Conservation (phyloP, 1,284 basidiomycete species). For the Rhodotorula sp. region DNA sequence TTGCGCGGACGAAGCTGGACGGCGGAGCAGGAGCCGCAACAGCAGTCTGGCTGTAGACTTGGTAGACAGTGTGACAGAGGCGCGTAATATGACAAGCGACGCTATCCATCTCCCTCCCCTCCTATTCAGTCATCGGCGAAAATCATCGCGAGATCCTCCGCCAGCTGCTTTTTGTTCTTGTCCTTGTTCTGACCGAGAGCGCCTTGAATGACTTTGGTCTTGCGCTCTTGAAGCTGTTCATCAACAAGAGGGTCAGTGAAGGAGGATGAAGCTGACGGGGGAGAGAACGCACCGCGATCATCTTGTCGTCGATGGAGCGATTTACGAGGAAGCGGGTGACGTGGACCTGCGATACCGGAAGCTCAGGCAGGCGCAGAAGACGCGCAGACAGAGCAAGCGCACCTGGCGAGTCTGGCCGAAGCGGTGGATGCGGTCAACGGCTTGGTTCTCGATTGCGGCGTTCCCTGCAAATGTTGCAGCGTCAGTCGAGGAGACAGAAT, state of each 20-base stretch:
- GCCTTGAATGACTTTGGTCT: constrained; percentile 41
- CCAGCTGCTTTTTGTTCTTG: constrained; percentile 35
- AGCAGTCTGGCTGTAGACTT: constrained; percentile 39
- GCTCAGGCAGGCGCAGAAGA: no score
- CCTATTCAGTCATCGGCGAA: constrained; percentile 23
- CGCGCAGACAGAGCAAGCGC: neutral
- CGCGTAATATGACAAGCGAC: no score
- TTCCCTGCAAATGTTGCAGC: neutral
- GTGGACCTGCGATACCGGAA: constrained; percentile 19
- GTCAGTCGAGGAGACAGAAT: neutral
- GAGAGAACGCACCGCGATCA: constrained; percentile 19
- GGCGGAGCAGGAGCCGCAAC: constrained; percentile 41
- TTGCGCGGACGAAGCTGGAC: constrained; percentile 42
- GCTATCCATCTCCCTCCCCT: neutral
- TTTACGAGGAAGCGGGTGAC: constrained; percentile 43
- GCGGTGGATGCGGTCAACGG: constrained; percentile 44
- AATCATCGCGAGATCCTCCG: constrained; percentile 37
- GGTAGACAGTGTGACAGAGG: neutral
- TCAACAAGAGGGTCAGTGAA: neutral
- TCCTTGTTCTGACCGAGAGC: constrained; percentile 38
- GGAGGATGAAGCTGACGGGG: neutral
- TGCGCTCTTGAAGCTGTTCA: constrained; percentile 37
- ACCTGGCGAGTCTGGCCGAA: constrained; percentile 42
- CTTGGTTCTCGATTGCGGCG: constrained; percentile 40
- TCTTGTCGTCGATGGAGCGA: constrained; percentile 43